phyloP scores from a whole-genome alignment of 306 rosid species.

The Hippophae rhamnoides region DNA sequence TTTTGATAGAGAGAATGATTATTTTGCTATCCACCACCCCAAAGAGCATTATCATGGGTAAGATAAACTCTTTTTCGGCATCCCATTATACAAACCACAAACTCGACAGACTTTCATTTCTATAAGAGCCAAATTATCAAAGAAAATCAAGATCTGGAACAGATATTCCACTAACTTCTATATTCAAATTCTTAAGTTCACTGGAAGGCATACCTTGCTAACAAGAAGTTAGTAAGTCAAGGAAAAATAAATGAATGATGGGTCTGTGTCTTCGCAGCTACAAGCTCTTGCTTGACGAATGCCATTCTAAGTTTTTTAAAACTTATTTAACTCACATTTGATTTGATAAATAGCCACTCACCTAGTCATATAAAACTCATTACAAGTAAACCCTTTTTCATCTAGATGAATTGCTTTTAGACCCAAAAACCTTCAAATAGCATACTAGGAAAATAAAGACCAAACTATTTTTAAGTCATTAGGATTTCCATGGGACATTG shows the following conservation, averaged over 20 bases:
- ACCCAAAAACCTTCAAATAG: conserved; percentile 1
- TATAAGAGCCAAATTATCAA: background rate
- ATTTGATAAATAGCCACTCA: background rate
- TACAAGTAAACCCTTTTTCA: background rate
- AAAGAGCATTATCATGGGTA: too few relatives aligned
- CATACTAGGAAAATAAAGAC: background rate
- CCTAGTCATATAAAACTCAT: background rate
- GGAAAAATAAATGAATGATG: background rate
- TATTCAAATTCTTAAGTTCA: background rate
- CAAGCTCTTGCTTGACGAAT: too few relatives aligned
- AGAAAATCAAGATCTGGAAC: background rate
- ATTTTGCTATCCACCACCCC: too few relatives aligned
- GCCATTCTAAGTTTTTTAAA: too few relatives aligned
- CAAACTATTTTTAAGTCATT: conserved; percentile 1
- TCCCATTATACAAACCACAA: too few relatives aligned
- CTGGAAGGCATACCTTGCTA: background rate
- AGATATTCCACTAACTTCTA: background rate
- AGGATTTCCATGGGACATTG: conserved; percentile 15
- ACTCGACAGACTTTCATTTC: too few relatives aligned
- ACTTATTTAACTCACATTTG: background rate
- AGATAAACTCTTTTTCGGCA: too few relatives aligned
- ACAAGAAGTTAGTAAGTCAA: background rate
- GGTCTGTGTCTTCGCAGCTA: too few relatives aligned
- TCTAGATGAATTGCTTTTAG: background rate
- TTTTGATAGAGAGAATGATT: too few relatives aligned